Percentiles rank a stretch among this genome's conserved stretches.
These are phyloP conservation scores for Ophiostoma sp. DNA, from an alignment of 2,329 filamentous ascomycete species.

Conservation along the genomic window DNA sequence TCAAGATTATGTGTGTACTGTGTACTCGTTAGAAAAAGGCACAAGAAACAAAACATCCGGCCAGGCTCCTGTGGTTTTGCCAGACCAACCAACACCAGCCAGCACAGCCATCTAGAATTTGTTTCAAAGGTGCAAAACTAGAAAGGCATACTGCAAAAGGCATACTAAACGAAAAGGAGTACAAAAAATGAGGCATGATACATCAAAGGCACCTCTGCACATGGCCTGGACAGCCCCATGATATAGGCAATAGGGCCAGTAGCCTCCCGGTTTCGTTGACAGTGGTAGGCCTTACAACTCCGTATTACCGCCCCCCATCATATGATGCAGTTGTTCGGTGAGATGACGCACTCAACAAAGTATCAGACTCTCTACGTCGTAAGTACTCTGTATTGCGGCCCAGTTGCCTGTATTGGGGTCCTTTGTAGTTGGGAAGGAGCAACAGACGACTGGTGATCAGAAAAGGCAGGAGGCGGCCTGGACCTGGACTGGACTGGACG, in stretches of 20 bases:
- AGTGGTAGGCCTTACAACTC: not conserved
- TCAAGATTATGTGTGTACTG: not conserved
- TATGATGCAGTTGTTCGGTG: not conserved
- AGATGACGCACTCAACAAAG: not conserved
- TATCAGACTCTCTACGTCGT: too few species aligned
- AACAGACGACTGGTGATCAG: not conserved
- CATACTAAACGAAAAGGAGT: not conserved
- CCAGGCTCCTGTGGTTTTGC: not conserved
- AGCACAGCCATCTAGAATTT: not conserved
- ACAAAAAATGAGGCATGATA: not conserved
- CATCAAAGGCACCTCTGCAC: not conserved
- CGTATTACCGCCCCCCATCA: not conserved
- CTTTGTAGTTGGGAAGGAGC: not conserved
- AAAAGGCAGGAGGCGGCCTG: not conserved
- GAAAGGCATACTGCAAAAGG: not conserved
- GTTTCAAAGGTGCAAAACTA: not conserved
- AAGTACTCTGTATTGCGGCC: not conserved
- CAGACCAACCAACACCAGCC: not conserved
- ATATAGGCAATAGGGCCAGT: not conserved
- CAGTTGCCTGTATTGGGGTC: slow-evolving; percentile 5
- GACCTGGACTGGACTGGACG: not conserved
- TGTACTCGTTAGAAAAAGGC: not conserved
- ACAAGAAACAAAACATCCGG: slow-evolving; percentile 3
- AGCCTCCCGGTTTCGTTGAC: slow-evolving; percentile 1
- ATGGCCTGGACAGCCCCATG: not conserved